Conservation (phyloP, 768 basidiomycete genomes). For the Boletus rubescentipes region DNA sequence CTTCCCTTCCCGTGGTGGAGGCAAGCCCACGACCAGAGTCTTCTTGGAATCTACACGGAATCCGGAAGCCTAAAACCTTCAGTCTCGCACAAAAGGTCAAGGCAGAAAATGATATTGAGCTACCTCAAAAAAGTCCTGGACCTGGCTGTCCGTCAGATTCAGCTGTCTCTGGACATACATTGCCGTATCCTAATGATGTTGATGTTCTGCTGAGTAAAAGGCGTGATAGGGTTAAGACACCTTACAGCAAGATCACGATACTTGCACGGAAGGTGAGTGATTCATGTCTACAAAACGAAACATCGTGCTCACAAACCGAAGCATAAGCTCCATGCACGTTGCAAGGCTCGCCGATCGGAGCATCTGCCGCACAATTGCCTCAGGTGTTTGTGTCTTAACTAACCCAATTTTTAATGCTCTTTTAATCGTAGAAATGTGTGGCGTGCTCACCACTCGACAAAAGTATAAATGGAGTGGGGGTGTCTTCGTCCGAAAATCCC, state of each 20-base stretch:
- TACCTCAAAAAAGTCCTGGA: conserved; percentile 50
- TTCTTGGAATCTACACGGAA: conserved; percentile 41
- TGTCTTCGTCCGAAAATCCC: conserved; percentile 46
- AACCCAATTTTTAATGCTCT: neutral
- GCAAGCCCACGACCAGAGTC: conserved; percentile 45
- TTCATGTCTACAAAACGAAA: neutral
- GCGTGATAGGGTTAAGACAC: neutral
- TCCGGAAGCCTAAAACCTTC: conserved; percentile 35
- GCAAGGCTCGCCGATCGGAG: conserved; percentile 39
- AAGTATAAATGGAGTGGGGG: conserved; percentile 51
- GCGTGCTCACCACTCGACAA: conserved; percentile 42
- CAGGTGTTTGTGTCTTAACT: conserved; percentile 46
- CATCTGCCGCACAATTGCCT: conserved; percentile 37
- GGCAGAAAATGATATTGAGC: neutral
- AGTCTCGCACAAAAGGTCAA: neutral
- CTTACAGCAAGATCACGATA: conserved; percentile 42
- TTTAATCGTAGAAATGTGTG: neutral
- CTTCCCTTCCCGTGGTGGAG: conserved; percentile 36
- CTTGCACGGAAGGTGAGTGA: conserved; percentile 23
- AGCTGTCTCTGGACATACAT: conserved; percentile 44
- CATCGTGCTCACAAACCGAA: conserved; percentile 31
- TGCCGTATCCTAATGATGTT: conserved; percentile 45
- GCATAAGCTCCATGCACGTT: conserved; percentile 34
- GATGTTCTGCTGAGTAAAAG: neutral
- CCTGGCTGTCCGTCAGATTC: conserved; percentile 36